phyloP scores from a whole-genome alignment of 306 rosid genomes.

The Senna tora region DNA sequence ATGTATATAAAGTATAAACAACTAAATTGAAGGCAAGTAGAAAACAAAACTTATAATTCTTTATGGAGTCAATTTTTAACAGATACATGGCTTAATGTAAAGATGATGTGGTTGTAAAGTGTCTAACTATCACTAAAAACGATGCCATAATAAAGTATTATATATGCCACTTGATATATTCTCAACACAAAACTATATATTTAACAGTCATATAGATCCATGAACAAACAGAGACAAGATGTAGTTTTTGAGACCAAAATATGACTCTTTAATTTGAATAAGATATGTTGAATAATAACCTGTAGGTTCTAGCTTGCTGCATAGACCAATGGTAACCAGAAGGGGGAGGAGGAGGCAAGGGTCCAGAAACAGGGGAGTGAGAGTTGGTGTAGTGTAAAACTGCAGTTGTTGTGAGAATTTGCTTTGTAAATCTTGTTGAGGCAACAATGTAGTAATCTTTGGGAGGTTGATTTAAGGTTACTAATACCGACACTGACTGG shows the following conservation, averaged over 20 bases:
- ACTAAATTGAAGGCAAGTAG: no score
- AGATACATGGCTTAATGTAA: background rate
- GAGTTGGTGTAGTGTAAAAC: conserved; percentile 86
- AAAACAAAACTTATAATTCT: background rate
- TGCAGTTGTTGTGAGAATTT: conserved; percentile 62
- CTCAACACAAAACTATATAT: background rate
- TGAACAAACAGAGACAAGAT: background rate
- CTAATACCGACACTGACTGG: conserved; percentile 75
- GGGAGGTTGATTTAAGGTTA: conserved; percentile 76
- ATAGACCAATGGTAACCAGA: conserved; percentile 74
- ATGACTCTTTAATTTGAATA: no score
- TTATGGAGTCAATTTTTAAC: background rate
- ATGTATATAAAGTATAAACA: no score
- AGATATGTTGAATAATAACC: conserved; percentile 43
- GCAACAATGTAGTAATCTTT: conserved; percentile 88
- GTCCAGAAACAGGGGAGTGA: conserved; percentile 72
- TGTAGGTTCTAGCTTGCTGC: conserved; percentile 87
- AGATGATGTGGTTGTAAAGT: background rate
- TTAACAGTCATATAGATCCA: background rate
- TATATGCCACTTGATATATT: background rate
- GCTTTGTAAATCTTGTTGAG: conserved; percentile 74
- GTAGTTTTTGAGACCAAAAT: background rate
- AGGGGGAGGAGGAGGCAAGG: conserved; percentile 74
- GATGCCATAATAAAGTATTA: background rate
- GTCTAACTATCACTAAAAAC: background rate